Evolutionary conservation across 768 basidiomycete species (phyloP).

Genomic region (Multifurca ochricompacta): DNA sequence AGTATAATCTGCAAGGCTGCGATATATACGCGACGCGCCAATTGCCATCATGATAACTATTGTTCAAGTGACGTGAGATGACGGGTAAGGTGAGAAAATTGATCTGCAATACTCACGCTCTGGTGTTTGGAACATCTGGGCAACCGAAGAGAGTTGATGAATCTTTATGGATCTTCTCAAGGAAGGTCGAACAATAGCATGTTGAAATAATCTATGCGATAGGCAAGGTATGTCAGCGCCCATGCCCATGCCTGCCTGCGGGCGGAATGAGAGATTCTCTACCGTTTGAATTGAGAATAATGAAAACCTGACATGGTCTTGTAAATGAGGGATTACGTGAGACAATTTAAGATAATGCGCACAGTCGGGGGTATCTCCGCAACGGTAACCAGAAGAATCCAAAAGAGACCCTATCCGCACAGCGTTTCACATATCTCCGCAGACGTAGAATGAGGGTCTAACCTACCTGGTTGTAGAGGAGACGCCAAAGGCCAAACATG

Average conservation of each 20-base stretch:
- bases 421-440: background rate
- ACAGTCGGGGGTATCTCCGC: constrained; percentile 17
- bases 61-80: background rate
- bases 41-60: constrained; percentile 20
- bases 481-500: constrained; percentile 14
- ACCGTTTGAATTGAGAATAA: constrained; percentile 14
- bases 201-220: constrained; percentile 5
- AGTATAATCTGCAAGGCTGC: constrained; percentile 12
- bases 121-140: constrained; percentile 15
- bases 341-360: background rate
- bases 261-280: background rate
- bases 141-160: background rate
- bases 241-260: no score
- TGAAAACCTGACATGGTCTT: background rate
- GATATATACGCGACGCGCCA: constrained; percentile 17
- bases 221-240: background rate
- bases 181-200: background rate
- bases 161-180: background rate
- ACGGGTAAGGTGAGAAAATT: background rate
- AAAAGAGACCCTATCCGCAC: constrained; percentile 14
- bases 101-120: constrained; percentile 10
- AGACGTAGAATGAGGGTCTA: background rate
- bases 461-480: constrained; percentile 15
- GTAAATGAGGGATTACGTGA: background rate
- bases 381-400: constrained; percentile 12